Conservation (phyloP, 2,329 filamentous ascomycete genomes). For the Claviceps pazoutovae region DNA sequence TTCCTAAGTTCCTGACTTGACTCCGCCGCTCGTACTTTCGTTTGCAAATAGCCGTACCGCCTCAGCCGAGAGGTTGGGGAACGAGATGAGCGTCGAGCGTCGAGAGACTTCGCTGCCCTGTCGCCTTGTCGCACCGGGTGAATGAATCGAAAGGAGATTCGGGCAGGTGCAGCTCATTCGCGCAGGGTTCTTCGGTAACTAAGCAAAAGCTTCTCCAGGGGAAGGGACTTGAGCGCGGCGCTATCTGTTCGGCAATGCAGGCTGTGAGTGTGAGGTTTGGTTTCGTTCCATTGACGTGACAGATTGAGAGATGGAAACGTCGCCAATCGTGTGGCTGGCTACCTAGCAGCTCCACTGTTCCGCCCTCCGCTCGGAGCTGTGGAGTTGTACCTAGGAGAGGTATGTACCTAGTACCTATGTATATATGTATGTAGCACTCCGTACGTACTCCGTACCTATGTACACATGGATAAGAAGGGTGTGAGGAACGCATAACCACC, state of each 20-base stretch:
- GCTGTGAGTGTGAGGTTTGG: not conserved
- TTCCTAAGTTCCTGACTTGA: not conserved
- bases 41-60: not conserved
- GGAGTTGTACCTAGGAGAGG: slow-evolving; percentile 1
- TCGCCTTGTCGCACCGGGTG: not conserved
- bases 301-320: slow-evolving; percentile 9
- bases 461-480: no score
- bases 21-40: not conserved
- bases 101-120: not conserved
- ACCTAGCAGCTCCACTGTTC: slow-evolving; percentile 8
- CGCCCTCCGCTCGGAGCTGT: not conserved
- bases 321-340: slow-evolving; percentile 4
- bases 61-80: not conserved
- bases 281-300: slow-evolving; percentile 6
- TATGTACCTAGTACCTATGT: no score
- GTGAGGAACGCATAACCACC: no score
- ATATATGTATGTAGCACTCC: no score
- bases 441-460: no score
- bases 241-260: not conserved
- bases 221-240: not conserved
- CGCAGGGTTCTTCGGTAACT: not conserved
- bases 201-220: not conserved
- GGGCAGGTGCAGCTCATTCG: not conserved
- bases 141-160: not conserved
- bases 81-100: not conserved